Base-by-base conservation (phyloP, 1,284 basidiomycete genomes). In the Sanghuangporus baumii region DNA sequence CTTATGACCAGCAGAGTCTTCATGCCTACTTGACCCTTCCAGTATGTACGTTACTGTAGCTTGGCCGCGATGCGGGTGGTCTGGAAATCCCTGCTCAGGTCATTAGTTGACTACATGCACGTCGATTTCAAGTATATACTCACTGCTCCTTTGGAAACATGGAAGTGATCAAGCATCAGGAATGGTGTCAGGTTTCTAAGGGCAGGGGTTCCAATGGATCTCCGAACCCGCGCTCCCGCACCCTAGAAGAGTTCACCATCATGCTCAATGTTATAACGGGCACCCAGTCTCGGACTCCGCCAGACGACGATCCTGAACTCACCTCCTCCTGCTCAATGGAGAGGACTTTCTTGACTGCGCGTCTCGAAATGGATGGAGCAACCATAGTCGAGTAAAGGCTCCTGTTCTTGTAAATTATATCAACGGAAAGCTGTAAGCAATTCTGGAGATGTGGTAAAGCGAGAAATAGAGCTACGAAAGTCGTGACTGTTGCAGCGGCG, bases 51-150 rank as follows among this genome's bases (percentile, higher is more conserved):
- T 96, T 0, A 91, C 87, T 1, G 89, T 94, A 1, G 89, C 88
- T 74, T 94, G 92, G 3, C 94, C 95, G 37, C 94, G 81, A 73
- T 96, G 94, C 1, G 94, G 93, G 69, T 96, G 94, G 71, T 96
- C 92, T 34, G 87, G 87, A 68, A 91, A 91, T 16, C 84, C 78
- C 84, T 86, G 14, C 65, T 67, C 65, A 6, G 68, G 43, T 46
- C 66, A 61, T 48, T 26, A 50, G 37, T 14, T 50, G 38, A 5
- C 34, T 20, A 67, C 63, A 23, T 14, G 20, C 3, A 34, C 37
- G 9, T 12, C 46, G 48, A 37, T 40, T n/a, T 56, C 41, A 20
- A 55, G 43, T 51, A 26, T 40, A 23, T 31, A 72, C 82, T 67
- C 66, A 87, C 86, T 16, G 86, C 86, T 59, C 86, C 86, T 69